Evolutionary conservation across 306 rosid species (phyloP).

Genomic region (Carpinus viminea): DNA sequence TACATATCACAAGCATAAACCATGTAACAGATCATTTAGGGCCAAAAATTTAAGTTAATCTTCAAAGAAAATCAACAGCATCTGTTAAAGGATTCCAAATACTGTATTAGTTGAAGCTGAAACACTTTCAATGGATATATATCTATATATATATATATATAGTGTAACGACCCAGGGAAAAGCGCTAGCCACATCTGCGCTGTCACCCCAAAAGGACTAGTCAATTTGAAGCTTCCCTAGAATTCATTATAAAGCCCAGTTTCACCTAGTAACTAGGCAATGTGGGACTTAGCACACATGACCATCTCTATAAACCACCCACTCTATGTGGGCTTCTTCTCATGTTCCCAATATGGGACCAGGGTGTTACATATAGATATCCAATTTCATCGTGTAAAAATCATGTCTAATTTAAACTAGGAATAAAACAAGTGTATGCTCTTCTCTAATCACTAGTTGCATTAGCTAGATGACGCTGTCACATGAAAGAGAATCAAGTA

Average conservation of each 20-base stretch:
- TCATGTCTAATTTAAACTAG: not conserved
- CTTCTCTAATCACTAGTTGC: not conserved
- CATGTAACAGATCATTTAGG: slow-evolving; percentile 4
- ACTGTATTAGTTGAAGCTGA: not conserved
- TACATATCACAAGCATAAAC: slow-evolving; percentile 17
- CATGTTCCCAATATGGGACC: no score
- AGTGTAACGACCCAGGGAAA: no score
- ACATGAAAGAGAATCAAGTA: not conserved
- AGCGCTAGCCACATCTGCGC: no score
- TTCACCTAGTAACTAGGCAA: no score
- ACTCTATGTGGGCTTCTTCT: no score
- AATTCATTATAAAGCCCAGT: no score
- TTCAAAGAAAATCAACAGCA: slow-evolving; percentile 9
- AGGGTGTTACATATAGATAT: no score
- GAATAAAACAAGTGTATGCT: not conserved
- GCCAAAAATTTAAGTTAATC: slow-evolving; percentile 1
- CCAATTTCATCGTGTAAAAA: slow-evolving; percentile 8
- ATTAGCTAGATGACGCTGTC: not conserved
- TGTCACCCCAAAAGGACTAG: no score
- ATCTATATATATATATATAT: no score
- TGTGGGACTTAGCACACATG: no score
- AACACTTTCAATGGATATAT: not conserved
- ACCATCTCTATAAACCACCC: no score
- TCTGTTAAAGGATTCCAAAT: not conserved
- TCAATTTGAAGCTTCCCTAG: no score